phyloP scores from a whole-genome alignment of 495 filamentous ascomycete species.

The Venustampulla echinocandica region DNA sequence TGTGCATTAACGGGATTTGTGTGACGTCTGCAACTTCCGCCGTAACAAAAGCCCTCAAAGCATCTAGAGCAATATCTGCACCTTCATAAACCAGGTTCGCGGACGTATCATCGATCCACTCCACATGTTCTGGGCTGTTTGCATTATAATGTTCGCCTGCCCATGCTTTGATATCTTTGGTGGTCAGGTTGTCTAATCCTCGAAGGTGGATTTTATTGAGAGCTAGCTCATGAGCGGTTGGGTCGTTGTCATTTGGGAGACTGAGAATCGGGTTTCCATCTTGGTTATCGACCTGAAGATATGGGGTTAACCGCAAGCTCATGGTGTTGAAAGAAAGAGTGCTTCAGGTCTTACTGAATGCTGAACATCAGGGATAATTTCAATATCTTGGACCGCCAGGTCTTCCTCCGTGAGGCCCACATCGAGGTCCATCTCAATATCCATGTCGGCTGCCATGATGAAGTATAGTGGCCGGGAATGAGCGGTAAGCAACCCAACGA shows the following conservation, averaged over 20 bases:
- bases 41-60: slow-evolving; percentile 55
- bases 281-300: slow-evolving; percentile 20
- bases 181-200: slow-evolving; percentile 74
- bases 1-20: slow-evolving; percentile 37
- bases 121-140: slow-evolving; percentile 49
- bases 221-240: slow-evolving; percentile 24
- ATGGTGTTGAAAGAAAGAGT: slow-evolving; percentile 2
- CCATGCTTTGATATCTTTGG: slow-evolving; percentile 66
- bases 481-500: too few species aligned
- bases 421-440: slow-evolving; percentile 72
- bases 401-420: slow-evolving; percentile 40
- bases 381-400: slow-evolving; percentile 34
- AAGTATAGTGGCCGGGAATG: too few species aligned
- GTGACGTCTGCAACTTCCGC: slow-evolving; percentile 33
- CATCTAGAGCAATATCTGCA: slow-evolving; percentile 58
- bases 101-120: slow-evolving; percentile 94
- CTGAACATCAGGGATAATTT: slow-evolving; percentile 34
- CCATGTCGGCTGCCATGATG: slow-evolving; percentile 43
- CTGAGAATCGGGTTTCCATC: slow-evolving; percentile 12
- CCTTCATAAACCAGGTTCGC: slow-evolving; percentile 74
- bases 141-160: slow-evolving; percentile 45
- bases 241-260: slow-evolving; percentile 23
- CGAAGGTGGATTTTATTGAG: slow-evolving; percentile 69
- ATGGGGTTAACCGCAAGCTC: slow-evolving; percentile 9
- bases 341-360: slow-evolving; percentile 17